A percentile compares a stretch with the other conserved stretches of the same genome.
These are phyloP conservation scores for Posidonia oceanica DNA, from an alignment of 116 monocot genomes.

Conservation along the genomic window DNA sequence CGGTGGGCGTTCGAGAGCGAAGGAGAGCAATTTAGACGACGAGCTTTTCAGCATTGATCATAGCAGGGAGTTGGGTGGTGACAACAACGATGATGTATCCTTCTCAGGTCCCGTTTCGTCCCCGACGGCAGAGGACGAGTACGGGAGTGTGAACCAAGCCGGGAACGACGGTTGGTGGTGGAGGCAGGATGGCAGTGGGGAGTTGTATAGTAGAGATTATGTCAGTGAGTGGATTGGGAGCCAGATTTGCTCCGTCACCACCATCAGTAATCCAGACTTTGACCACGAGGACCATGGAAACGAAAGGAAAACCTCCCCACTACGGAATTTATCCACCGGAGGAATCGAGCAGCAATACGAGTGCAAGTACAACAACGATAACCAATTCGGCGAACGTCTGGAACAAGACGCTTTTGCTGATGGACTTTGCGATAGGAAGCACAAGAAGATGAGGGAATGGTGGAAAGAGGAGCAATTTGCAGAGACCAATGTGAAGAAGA, in stretches of 20 bases:
- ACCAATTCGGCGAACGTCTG: background rate
- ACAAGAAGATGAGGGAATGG: slow-evolving; percentile 64
- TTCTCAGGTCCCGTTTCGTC: background rate
- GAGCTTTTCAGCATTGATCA: slow-evolving; percentile 10
- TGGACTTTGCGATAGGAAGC: slow-evolving; percentile 8
- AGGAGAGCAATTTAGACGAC: slow-evolving; percentile 8
- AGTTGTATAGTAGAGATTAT: slow-evolving; percentile 44
- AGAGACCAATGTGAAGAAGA: slow-evolving; percentile 22
- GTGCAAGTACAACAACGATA: background rate
- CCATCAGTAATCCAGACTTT: slow-evolving; percentile 17
- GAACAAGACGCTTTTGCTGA: background rate
- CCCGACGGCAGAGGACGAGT: background rate
- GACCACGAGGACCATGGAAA: no score
- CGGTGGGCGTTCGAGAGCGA: background rate
- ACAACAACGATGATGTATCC: background rate
- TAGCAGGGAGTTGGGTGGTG: slow-evolving; percentile 20
- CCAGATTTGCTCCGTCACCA: slow-evolving; percentile 40
- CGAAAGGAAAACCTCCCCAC: no score
- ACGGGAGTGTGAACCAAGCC: background rate
- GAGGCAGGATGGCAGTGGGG: slow-evolving; percentile 71
- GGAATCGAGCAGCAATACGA: no score
- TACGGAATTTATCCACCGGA: no score
- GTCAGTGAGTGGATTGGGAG: slow-evolving; percentile 81
- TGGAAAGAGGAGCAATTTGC: slow-evolving; percentile 86
- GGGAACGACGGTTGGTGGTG: slow-evolving; percentile 70